Evolutionary conservation across 768 basidiomycete species (phyloP).

Genomic region (Tricholoma hemisulphureum): DNA sequence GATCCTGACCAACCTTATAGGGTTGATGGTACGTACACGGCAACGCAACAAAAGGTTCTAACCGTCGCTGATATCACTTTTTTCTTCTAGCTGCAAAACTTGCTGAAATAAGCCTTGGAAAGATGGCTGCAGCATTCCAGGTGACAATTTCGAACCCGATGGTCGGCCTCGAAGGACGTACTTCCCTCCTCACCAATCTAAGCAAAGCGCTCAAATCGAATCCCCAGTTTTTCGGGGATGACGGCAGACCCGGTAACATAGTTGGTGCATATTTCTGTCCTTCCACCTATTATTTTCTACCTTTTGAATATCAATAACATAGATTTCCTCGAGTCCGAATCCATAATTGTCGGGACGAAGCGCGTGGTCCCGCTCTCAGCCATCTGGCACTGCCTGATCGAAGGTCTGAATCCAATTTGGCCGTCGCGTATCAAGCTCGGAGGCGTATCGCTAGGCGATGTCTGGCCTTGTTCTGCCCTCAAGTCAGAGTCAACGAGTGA

Average conservation of each 20-base stretch:
- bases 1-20: slow-evolving; percentile 56
- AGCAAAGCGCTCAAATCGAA: slow-evolving; percentile 64
- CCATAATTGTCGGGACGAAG: slow-evolving; percentile 38
- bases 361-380: slow-evolving; percentile 65
- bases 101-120: slow-evolving; percentile 55
- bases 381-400: slow-evolving; percentile 81
- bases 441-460: slow-evolving; percentile 80
- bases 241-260: slow-evolving; percentile 79
- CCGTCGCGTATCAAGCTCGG: slow-evolving; percentile 71
- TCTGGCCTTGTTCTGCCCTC: slow-evolving; percentile 81
- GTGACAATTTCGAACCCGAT: slow-evolving; percentile 77
- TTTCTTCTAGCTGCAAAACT: slow-evolving; percentile 63
- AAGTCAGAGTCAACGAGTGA: slow-evolving; percentile 27
- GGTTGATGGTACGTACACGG: slow-evolving; percentile 71
- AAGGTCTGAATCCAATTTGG: slow-evolving; percentile 87
- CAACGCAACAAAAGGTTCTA: neutral
- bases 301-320: neutral
- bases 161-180: slow-evolving; percentile 86
- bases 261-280: slow-evolving; percentile 50
- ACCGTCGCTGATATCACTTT: neutral
- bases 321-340: slow-evolving; percentile 71
- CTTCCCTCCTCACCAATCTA: slow-evolving; percentile 72
- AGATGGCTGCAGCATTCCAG: slow-evolving; percentile 72
- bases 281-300: neutral
- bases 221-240: slow-evolving; percentile 68